Conservation (phyloP, 129 eudicot genomes). For the Sambucus nigra region DNA sequence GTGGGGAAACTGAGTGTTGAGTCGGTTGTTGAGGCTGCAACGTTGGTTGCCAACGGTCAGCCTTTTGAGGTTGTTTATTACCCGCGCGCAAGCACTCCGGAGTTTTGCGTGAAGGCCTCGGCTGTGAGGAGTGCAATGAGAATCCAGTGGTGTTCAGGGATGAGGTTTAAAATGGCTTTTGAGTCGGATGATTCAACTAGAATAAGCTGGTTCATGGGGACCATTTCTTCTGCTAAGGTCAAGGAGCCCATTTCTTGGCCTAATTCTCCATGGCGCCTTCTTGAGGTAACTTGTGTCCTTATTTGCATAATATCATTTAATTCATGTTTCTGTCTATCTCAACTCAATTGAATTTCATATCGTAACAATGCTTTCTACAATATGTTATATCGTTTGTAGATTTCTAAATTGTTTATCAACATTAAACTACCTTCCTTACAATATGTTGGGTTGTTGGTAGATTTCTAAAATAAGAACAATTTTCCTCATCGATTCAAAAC, state of each 20-base stretch:
- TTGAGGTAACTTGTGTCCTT: slow-evolving; percentile 49
- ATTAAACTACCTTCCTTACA: too few species aligned
- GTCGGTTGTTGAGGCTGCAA: slow-evolving; percentile 59
- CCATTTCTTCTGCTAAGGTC: slow-evolving; percentile 67
- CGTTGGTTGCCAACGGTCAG: slow-evolving; percentile 52
- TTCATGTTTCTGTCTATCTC: neutral
- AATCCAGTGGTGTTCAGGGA: slow-evolving; percentile 78
- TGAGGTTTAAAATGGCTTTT: slow-evolving; percentile 97
- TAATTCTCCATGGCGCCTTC: slow-evolving; percentile 89
- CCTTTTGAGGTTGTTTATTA: slow-evolving; percentile 76
- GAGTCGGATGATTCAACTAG: slow-evolving; percentile 96
- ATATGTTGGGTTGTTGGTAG: too few species aligned
- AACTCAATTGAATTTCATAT: too few species aligned
- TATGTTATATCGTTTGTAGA: too few species aligned
- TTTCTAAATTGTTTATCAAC: too few species aligned
- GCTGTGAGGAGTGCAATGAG: slow-evolving; percentile 61
- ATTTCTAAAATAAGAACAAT: too few species aligned
- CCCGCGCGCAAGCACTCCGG: slow-evolving; percentile 88
- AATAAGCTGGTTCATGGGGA: slow-evolving; percentile 98
- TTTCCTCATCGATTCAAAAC: too few species aligned
- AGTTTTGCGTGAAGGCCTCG: slow-evolving; percentile 69
- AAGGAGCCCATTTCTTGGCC: slow-evolving; percentile 84
- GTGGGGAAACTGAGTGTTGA: slow-evolving; percentile 39
- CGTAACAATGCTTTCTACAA: too few species aligned
- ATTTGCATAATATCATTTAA: neutral